Percentiles rank a stretch among this genome's conserved stretches.
phyloP scores from a whole-genome alignment of 1,284 basidiomycete species.

The Pseudozyma sp. region DNA sequence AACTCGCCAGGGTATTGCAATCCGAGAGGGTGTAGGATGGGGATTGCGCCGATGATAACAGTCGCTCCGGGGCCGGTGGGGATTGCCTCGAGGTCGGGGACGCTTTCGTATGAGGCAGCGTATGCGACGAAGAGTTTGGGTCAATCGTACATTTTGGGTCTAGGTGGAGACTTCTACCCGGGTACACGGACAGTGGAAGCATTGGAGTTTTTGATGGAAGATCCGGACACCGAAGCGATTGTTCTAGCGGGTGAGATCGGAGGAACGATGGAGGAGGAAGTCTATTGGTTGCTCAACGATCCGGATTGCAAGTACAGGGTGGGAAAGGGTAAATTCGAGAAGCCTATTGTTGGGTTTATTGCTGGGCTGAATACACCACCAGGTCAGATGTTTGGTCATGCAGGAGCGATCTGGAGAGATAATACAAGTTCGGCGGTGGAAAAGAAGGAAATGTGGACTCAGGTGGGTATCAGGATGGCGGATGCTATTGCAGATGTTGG shows the following conservation, averaged over 20 bases:
- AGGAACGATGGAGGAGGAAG: constrained; percentile 62
- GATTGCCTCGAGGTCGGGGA: constrained; percentile 55
- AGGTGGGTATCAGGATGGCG: constrained; percentile 45
- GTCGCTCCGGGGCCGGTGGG: constrained; percentile 43
- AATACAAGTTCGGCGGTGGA: constrained; percentile 35
- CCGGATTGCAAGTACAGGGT: constrained; percentile 24
- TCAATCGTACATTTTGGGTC: constrained; percentile 54
- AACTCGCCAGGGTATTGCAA: constrained; percentile 61
- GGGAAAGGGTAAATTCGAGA: constrained; percentile 20
- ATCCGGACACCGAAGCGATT: constrained; percentile 35
- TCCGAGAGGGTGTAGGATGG: constrained; percentile 51
- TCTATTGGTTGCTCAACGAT: constrained; percentile 38
- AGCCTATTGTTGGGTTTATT: constrained; percentile 60
- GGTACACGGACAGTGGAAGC: constrained; percentile 64
- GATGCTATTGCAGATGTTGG: constrained; percentile 50
- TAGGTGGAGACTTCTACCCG: constrained; percentile 61
- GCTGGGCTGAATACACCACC: constrained; percentile 52
- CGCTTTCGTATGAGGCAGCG: constrained; percentile 63
- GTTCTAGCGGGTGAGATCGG: constrained; percentile 59
- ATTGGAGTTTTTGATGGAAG: constrained; percentile 53
- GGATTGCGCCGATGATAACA: constrained; percentile 50
- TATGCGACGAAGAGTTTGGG: constrained; percentile 47
- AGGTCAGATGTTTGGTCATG: constrained; percentile 58
- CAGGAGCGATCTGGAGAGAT: constrained; percentile 59
- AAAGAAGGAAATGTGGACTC: constrained; percentile 48